Conservation (phyloP, 768 basidiomycete genomes). For the Termitomyces sp. region DNA sequence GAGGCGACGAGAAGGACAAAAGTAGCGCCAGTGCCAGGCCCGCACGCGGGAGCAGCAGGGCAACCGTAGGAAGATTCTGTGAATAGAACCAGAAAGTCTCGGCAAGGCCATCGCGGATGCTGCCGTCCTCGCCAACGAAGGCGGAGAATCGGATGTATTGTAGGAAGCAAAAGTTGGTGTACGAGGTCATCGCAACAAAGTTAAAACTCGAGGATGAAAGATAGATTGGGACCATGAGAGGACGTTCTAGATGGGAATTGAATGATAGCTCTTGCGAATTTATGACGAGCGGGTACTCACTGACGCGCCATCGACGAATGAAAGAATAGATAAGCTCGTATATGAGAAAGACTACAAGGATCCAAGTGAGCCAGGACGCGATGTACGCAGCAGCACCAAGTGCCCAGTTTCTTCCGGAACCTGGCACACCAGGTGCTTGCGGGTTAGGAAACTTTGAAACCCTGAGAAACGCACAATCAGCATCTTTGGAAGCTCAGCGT, state of each 20-base stretch:
- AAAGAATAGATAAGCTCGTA: slow-evolving; percentile 80
- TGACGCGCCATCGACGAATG: slow-evolving; percentile 68
- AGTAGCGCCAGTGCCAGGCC: slow-evolving; percentile 69
- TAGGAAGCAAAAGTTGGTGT: slow-evolving; percentile 80
- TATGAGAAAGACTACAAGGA: slow-evolving; percentile 63
- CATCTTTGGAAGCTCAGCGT: slow-evolving; percentile 1
- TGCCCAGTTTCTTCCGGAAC: slow-evolving; percentile 75
- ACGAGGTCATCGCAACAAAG: slow-evolving; percentile 71
- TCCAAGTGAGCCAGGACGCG: slow-evolving; percentile 74
- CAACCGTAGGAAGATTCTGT: slow-evolving; percentile 79
- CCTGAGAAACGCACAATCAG: slow-evolving; percentile 35
- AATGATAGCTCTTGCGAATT: too few relatives aligned
- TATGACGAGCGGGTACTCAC: slow-evolving; percentile 47
- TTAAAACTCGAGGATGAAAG: slow-evolving; percentile 75
- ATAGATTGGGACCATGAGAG: slow-evolving; percentile 77
- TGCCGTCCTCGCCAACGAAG: too few relatives aligned
- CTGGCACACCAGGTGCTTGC: slow-evolving; percentile 58
- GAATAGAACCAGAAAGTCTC: slow-evolving; percentile 82
- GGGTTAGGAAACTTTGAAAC: slow-evolving; percentile 73
- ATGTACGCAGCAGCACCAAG: slow-evolving; percentile 80
- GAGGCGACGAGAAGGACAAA: slow-evolving; percentile 52
- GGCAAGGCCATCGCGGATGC: slow-evolving; percentile 49
- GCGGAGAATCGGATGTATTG: slow-evolving; percentile 72
- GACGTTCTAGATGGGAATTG: slow-evolving; percentile 52
- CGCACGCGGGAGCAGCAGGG: slow-evolving; percentile 79